Base-by-base conservation (phyloP, 169 alveolate genomes). In the Plasmodium billcollinsi region DNA sequence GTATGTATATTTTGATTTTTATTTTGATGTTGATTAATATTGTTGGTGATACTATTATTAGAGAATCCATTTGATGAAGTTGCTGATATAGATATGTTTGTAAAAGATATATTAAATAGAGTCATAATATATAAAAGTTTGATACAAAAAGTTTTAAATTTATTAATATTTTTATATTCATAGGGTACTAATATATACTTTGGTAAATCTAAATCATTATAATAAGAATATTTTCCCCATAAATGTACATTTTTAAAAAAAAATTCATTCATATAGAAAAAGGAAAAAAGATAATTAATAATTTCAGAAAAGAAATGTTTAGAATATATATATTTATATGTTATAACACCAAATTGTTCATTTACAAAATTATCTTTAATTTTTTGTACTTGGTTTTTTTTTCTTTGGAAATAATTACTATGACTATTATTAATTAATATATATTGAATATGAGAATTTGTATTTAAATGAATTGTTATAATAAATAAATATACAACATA, bases 261-360 rank as follows among this genome's bases (percentile, higher is more conserved):
- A 18, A 76, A 76, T 33, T 63, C 89, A 20, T 76, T 76, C 75
- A 65, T 63, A 20, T 76, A 76, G 50, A 76, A 76, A 54, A 76
- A 76, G 8, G 89, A 63, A 45, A 76, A 76, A 18, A 76, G 47
- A 76, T 76, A 76, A 49, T 76, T 76, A 6, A 76, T 1, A 7
- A 54, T 76, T 54, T 76, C 89, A n/a, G 39, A 76, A 50, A 29
- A 76, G 14, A 76, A 76, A 39, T 76, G 65, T 12, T 63, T 76
- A 3, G 89, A 76, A 54, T 76, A 76, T 45, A 76, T 15, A 63
- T 76, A 76, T 39, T 76, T 76, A 49, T 76, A 76, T 3, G 89
- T 76, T 1, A 76, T 76, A 15, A 54, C 89, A 39, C 65, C 89
- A 33, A 63, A 76, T 8, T 29, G 33, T 0, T 76, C 89, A 33